Evolutionary conservation across 306 rosid genomes (phyloP).

Genomic region (Dryas drummondii): DNA sequence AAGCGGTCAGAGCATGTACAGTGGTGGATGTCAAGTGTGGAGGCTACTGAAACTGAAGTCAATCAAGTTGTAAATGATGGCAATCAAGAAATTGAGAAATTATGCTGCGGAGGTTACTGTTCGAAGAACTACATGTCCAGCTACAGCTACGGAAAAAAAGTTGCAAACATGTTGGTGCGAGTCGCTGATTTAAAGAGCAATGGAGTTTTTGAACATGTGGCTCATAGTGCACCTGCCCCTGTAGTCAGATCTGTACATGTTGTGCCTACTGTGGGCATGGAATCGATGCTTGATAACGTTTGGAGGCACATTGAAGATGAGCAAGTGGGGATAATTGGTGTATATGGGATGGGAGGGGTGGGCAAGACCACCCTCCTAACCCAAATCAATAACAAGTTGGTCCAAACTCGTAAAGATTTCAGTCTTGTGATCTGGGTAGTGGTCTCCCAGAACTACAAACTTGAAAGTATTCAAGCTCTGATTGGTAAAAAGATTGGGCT

Average conservation of each 20-base stretch:
- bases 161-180: background rate
- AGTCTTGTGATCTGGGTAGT: slow-evolving; percentile 20
- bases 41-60: slow-evolving; percentile 1
- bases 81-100: background rate
- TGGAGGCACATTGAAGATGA: slow-evolving; percentile 23
- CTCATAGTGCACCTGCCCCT: background rate
- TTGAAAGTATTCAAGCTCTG: background rate
- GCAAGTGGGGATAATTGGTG: slow-evolving; percentile 20
- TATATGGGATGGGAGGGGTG: slow-evolving; percentile 39
- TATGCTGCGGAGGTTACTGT: background rate
- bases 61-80: background rate
- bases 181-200: background rate
- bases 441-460: slow-evolving; percentile 21
- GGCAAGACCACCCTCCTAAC: background rate
- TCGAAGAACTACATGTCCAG: background rate
- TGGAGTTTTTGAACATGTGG: background rate
- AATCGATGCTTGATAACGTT: background rate
- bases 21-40: slow-evolving; percentile 1
- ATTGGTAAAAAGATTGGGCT: background rate
- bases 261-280: slow-evolving; percentile 2
- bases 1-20: background rate
- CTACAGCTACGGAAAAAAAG: background rate
- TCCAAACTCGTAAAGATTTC: background rate
- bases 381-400: background rate
- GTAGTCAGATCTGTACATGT: background rate